These are phyloP conservation scores for Bonia amplexicaulis DNA, from an alignment of 176 grass and related monocot species.

Conservation along the genomic window DNA sequence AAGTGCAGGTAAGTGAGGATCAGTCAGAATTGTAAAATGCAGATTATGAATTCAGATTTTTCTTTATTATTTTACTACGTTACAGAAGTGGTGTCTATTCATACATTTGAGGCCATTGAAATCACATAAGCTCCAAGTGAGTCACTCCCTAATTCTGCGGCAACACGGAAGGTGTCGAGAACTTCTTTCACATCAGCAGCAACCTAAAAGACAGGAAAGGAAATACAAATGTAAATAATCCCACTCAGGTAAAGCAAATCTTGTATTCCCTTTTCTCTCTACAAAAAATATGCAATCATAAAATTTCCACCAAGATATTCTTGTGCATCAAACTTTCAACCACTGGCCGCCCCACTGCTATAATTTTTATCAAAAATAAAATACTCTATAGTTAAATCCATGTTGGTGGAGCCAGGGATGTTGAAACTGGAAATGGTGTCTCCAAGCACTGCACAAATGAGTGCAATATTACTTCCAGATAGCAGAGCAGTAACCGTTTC, in stretches of 20 bases:
- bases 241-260: background rate
- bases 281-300: background rate
- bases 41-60: background rate
- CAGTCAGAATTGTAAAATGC: background rate
- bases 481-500: background rate
- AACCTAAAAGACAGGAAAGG: conserved; percentile 41
- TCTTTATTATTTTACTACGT: background rate
- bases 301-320: background rate
- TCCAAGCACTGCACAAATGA: background rate
- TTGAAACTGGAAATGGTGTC: background rate
- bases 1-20: background rate
- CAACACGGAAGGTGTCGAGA: conserved; percentile 81
- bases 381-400: background rate
- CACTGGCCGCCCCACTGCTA: background rate
- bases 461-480: background rate
- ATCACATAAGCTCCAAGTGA: conserved; percentile 93
- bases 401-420: background rate
- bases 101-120: conserved; percentile 98
- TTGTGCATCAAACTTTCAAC: background rate
- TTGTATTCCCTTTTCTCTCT: background rate
- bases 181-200: conserved; percentile 79
- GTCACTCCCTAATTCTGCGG: conserved; percentile 77
- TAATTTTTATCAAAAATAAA: background rate
- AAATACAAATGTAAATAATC: conserved; percentile 15
- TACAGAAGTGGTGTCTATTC: background rate